These are phyloP conservation scores for Triticum timopheevii DNA, from an alignment of 176 grass and related monocot genomes.

Conservation along the genomic window DNA sequence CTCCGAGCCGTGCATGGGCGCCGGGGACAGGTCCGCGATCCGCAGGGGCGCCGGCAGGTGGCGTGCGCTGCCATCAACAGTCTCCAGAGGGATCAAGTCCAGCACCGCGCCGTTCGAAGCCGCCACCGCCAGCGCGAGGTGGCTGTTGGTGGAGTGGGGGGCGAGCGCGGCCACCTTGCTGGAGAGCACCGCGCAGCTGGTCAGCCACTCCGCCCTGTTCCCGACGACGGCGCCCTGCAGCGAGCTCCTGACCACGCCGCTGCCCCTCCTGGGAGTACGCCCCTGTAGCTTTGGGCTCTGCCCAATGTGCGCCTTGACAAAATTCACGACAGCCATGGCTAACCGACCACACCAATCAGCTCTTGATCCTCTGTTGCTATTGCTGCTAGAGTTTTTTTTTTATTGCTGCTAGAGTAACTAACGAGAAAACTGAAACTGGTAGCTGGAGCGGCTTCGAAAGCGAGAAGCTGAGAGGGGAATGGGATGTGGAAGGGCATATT, in stretches of 20 bases:
- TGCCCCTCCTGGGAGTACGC: not conserved
- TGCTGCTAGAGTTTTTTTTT: not conserved
- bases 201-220: constrained; percentile 69
- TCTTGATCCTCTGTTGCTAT: not conserved
- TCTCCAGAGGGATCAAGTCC: constrained; percentile 39
- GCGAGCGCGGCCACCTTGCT: constrained; percentile 63
- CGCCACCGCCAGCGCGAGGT: not conserved
- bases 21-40: constrained; percentile 74
- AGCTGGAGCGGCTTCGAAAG: constrained; percentile 37
- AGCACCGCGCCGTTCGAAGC: constrained; percentile 13
- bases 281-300: constrained; percentile 25
- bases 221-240: constrained; percentile 51
- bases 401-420: not conserved
- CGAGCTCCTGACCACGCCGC: constrained; percentile 44
- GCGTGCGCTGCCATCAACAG: not conserved
- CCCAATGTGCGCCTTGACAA: constrained; percentile 19
- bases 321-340: constrained; percentile 27
- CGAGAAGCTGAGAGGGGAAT: constrained; percentile 32
- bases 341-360: constrained; percentile 21
- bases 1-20: constrained; percentile 82
- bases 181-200: constrained; percentile 80
- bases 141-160: constrained; percentile 14
- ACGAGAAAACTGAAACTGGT: not conserved
- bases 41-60: constrained; percentile 60
- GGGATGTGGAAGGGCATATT: not conserved